A percentile compares a stretch with the other conserved stretches of the same genome.
Evolutionary conservation across 1,139 yeast genomes (phyloP).

Genomic region (Trichomonascaceae sp.): DNA sequence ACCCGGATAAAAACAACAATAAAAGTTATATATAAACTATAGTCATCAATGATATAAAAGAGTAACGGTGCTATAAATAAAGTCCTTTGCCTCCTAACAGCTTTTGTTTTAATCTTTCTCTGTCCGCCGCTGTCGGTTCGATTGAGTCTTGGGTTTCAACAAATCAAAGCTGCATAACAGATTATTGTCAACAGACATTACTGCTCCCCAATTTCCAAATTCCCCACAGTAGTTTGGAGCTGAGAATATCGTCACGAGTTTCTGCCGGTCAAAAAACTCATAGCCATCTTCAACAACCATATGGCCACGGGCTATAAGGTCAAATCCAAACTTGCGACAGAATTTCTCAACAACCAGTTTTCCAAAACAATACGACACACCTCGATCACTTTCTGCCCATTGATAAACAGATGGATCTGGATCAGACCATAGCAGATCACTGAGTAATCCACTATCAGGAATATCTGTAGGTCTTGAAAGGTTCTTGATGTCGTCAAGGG

Average conservation of each 20-base stretch:
- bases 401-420: constrained; percentile 62
- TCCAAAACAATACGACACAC: constrained; percentile 80
- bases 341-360: constrained; percentile 66
- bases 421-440: constrained; percentile 85
- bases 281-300: constrained; percentile 95
- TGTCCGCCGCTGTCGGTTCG: not conserved
- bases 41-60: not conserved
- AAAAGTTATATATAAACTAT: not conserved
- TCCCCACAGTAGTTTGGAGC: constrained; percentile 94
- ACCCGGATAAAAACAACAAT: not conserved
- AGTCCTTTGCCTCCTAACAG: not conserved
- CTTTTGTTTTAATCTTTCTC: not conserved
- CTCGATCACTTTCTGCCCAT: constrained; percentile 83
- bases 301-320: constrained; percentile 77
- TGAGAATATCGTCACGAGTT: constrained; percentile 73
- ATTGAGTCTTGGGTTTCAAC: constrained; percentile 48
- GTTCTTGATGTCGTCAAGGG: constrained; percentile 59
- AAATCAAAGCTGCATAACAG: constrained; percentile 79
- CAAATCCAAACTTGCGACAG: constrained; percentile 65
- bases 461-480: constrained; percentile 81
- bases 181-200: constrained; percentile 73
- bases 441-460: constrained; percentile 74
- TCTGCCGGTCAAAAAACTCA: constrained; percentile 73
- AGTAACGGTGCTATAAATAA: not conserved
- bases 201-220: constrained; percentile 86